Evolutionary conservation across 176 grass and related monocot genomes (phyloP).

Genomic region (Aegilops sharonensis): DNA sequence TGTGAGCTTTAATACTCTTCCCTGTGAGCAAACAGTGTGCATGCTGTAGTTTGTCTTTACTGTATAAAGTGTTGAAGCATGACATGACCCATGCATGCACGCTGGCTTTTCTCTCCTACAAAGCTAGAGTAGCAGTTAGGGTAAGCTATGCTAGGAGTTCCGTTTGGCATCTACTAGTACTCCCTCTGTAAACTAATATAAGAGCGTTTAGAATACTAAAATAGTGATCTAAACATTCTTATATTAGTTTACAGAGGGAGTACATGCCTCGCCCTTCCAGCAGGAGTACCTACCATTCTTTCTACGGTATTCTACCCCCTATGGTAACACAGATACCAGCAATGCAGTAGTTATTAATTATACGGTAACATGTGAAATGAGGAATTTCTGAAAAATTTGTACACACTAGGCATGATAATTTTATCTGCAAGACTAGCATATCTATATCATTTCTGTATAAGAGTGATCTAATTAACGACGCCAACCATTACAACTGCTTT

Average conservation of each 20-base stretch:
- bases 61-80: conserved; percentile 34
- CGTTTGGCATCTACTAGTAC: conserved; percentile 22
- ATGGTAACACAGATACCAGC: neutral
- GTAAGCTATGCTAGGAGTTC: neutral
- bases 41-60: conserved; percentile 39
- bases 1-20: conserved; percentile 16
- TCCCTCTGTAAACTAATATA: no score
- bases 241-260: no score
- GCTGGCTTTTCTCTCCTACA: conserved; percentile 26
- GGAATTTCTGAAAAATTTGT: neutral
- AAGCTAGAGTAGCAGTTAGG: neutral
- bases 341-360: neutral
- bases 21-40: conserved; percentile 37
- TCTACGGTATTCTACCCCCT: neutral
- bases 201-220: no score
- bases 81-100: conserved; percentile 43
- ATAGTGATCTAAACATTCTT: no score
- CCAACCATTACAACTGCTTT: neutral
- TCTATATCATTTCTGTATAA: no score
- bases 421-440: neutral
- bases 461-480: no score
- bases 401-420: neutral
- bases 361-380: neutral
- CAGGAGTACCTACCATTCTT: neutral
- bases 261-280: conserved; percentile 1